A percentile compares a stretch with the other conserved stretches of the same genome.
These are phyloP conservation scores for Xylaria digitata DNA, from an alignment of 2,329 filamentous ascomycete species.

Conservation along the genomic window DNA sequence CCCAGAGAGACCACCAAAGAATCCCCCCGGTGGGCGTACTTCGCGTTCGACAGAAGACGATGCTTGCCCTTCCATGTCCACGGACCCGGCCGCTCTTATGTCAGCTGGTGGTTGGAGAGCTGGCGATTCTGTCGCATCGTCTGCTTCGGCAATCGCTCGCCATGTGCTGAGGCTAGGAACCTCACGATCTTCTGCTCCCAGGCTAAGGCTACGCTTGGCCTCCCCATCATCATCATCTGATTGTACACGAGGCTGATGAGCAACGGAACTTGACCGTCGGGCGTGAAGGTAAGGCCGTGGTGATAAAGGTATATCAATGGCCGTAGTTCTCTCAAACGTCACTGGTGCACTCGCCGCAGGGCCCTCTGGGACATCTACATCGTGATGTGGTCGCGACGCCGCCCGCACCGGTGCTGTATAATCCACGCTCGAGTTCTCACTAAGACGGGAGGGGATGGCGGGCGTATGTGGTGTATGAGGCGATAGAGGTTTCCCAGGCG, in stretches of 20 bases:
- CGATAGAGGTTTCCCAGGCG: constrained; percentile 88
- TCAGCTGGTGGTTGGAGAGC: constrained; percentile 57
- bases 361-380: constrained; percentile 48
- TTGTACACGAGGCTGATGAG: constrained; percentile 68
- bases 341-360: constrained; percentile 53
- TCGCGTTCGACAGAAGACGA: constrained; percentile 56
- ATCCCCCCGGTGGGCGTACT: constrained; percentile 59
- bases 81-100: constrained; percentile 54
- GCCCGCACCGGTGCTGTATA: constrained; percentile 57
- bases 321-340: constrained; percentile 66
- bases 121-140: constrained; percentile 50
- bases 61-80: constrained; percentile 55
- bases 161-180: constrained; percentile 72
- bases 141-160: constrained; percentile 53
- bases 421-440: constrained; percentile 86
- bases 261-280: constrained; percentile 76
- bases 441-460: constrained; percentile 91
- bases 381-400: constrained; percentile 43
- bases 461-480: constrained; percentile 93
- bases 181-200: constrained; percentile 73
- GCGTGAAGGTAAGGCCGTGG: constrained; percentile 68
- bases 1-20: constrained; percentile 55
- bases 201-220: constrained; percentile 73
- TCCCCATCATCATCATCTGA: constrained; percentile 71
- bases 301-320: constrained; percentile 79